Conservation (phyloP, 257 asterid species). For the Solanum pennellii region DNA sequence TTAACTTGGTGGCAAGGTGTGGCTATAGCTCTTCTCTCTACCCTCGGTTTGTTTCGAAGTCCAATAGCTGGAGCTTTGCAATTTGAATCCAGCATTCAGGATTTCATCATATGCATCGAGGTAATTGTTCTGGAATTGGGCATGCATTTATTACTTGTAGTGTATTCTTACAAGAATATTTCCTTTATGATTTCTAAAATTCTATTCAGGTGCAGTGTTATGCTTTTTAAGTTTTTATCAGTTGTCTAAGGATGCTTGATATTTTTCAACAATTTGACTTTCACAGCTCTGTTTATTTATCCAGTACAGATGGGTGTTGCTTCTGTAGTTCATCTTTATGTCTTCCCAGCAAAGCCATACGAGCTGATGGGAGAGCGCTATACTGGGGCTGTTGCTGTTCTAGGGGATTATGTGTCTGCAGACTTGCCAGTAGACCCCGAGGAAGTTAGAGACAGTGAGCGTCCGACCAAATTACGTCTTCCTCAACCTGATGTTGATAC, state of each 20-base stretch:
- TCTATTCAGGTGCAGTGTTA: not conserved
- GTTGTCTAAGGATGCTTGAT: not conserved
- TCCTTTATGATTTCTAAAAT: not conserved
- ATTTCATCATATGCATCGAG: slow-evolving; percentile 96
- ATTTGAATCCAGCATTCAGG: slow-evolving; percentile 77
- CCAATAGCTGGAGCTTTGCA: slow-evolving; percentile 85
- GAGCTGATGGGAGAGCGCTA: slow-evolving; percentile 83
- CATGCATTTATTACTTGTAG: not conserved
- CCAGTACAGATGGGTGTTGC: slow-evolving; percentile 99
- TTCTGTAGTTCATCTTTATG: slow-evolving; percentile 83
- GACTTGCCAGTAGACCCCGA: slow-evolving; percentile 95
- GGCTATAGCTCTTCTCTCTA: slow-evolving; percentile 73
- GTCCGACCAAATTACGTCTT: slow-evolving; percentile 82
- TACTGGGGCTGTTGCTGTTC: slow-evolving; percentile 78
- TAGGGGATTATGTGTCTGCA: slow-evolving; percentile 92
- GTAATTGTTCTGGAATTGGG: slow-evolving; percentile 39
- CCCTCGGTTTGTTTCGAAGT: slow-evolving; percentile 70
- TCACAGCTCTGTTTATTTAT: slow-evolving; percentile 39
- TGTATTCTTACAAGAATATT: not conserved
- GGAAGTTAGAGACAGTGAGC: slow-evolving; percentile 95
- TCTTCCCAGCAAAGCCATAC: slow-evolving; percentile 97
- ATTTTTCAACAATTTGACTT: slow-evolving; percentile 16
- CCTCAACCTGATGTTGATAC: slow-evolving; percentile 62
- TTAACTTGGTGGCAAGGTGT: slow-evolving; percentile 99
- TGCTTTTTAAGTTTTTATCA: not conserved